These are phyloP conservation scores for Suhomyces atakaporum DNA, from an alignment of 1,139 yeast genomes.

Conservation along the genomic window DNA sequence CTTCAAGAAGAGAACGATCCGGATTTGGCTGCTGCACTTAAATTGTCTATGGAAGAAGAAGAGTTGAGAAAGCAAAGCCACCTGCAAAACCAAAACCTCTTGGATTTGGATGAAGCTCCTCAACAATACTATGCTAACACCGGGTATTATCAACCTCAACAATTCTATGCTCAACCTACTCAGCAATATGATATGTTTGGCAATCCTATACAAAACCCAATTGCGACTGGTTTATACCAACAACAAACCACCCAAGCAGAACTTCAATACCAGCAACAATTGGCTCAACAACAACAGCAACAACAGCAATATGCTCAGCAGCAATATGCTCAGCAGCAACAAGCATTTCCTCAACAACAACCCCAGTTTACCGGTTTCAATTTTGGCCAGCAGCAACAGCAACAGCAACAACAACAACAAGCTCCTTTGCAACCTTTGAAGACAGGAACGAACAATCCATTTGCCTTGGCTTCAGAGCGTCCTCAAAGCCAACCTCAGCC, in stretches of 20 bases:
- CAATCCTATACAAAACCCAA: constrained; percentile 63
- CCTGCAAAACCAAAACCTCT: constrained; percentile 50
- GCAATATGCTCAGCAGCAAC: constrained; percentile 28
- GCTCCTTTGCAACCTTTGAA: constrained; percentile 52
- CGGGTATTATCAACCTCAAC: constrained; percentile 37
- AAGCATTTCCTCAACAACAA: constrained; percentile 14
- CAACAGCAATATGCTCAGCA: constrained; percentile 13
- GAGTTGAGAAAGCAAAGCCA: constrained; percentile 62
- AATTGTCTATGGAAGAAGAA: constrained; percentile 85
- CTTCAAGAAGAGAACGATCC: constrained; percentile 57
- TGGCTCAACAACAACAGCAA: constrained; percentile 35
- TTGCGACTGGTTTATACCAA: constrained; percentile 52
- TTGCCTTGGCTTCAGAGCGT: constrained; percentile 53
- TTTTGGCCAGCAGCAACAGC: constrained; percentile 16
- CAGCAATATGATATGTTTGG: constrained; percentile 73
- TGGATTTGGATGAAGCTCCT: constrained; percentile 53
- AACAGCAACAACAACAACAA: constrained; percentile 42
- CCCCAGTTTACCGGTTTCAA: constrained; percentile 5
- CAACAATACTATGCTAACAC: constrained; percentile 34
- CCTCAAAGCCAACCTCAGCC: constrained; percentile 20
- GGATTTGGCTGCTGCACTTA: constrained; percentile 78
- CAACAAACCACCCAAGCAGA: constrained; percentile 30
- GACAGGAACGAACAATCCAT: constrained; percentile 91
- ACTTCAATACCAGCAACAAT: constrained; percentile 24
- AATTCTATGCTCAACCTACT: constrained; percentile 16